phyloP scores from a whole-genome alignment of 345 rosid genomes.

The Linum tenue region DNA sequence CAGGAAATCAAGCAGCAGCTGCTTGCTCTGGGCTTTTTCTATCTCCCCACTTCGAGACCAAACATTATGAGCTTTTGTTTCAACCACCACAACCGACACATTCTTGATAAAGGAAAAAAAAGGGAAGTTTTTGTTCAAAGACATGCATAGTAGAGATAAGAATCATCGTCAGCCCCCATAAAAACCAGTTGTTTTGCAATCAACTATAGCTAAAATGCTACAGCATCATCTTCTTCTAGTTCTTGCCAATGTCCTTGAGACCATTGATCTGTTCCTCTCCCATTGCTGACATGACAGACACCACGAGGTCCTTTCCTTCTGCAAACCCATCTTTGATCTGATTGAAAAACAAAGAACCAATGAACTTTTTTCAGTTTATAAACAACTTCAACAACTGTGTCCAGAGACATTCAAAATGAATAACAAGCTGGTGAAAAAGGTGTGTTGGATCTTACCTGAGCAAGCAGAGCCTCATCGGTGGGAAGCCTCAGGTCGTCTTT shows the following conservation, averaged over 20 bases:
- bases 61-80: too few relatives aligned
- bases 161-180: background rate
- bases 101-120: too few relatives aligned
- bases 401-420: background rate
- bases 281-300: conserved; percentile 77
- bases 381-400: background rate
- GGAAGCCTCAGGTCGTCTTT: conserved; percentile 77
- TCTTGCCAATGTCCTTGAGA: conserved; percentile 70
- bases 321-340: conserved; percentile 69
- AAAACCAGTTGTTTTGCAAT: background rate
- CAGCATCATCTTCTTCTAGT: conserved; percentile 14
- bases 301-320: conserved; percentile 71
- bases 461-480: conserved; percentile 50
- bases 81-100: too few relatives aligned
- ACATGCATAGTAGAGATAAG: background rate
- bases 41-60: too few relatives aligned
- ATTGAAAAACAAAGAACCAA: background rate
- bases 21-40: too few relatives aligned
- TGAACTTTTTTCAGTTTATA: background rate
- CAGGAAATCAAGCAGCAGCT: too few relatives aligned
- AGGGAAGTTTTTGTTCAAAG: too few relatives aligned
- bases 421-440: background rate
- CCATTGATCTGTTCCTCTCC: conserved; percentile 90
- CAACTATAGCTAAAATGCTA: conserved; percentile 5
- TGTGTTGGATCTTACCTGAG: conserved; percentile 30